phyloP scores from a whole-genome alignment of 2,329 filamentous ascomycete genomes.

The Magnaporthales sp. region DNA sequence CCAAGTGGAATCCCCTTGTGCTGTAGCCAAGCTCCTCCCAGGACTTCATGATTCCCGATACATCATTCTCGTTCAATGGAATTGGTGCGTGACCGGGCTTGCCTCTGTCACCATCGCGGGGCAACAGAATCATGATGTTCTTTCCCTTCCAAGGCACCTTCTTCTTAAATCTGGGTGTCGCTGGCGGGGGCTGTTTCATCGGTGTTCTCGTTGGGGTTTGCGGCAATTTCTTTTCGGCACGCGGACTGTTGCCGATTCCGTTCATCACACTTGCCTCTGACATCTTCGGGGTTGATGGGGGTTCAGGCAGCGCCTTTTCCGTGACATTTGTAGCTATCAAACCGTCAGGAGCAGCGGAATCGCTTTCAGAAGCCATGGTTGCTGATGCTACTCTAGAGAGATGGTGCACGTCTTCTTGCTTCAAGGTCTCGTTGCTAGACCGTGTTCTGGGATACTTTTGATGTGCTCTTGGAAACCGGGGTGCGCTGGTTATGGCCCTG shows the following conservation, averaged over 20 bases:
- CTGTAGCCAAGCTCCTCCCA: constrained; percentile 66
- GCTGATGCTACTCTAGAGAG: constrained; percentile 7
- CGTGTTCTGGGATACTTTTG: constrained; percentile 33
- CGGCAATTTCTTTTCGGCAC: constrained; percentile 7
- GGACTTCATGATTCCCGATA: constrained; percentile 51
- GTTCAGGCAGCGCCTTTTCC: neutral
- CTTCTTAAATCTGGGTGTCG: constrained; percentile 55
- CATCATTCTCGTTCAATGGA: constrained; percentile 47
- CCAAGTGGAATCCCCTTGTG: constrained; percentile 58
- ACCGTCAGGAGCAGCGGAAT: neutral
- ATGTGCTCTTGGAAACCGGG: constrained; percentile 17
- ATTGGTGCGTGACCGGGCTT: constrained; percentile 41
- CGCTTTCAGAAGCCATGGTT: constrained; percentile 16
- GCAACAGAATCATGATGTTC: constrained; percentile 62
- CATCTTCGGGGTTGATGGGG: constrained; percentile 1
- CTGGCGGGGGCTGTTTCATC: constrained; percentile 27
- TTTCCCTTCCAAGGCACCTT: constrained; percentile 70
- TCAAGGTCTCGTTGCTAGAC: constrained; percentile 50
- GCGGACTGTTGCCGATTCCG: constrained; percentile 7
- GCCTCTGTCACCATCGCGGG: constrained; percentile 58
- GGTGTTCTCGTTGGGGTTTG: constrained; percentile 19
- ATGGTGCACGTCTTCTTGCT: constrained; percentile 23
- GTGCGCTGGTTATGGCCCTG: constrained; percentile 24
- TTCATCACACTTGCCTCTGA: neutral
- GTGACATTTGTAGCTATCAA: neutral